Percentiles rank a stretch among this genome's conserved stretches.
These are phyloP conservation scores for Protomyces pachydermus DNA, from an alignment of 1,139 yeast species.

Conservation along the genomic window DNA sequence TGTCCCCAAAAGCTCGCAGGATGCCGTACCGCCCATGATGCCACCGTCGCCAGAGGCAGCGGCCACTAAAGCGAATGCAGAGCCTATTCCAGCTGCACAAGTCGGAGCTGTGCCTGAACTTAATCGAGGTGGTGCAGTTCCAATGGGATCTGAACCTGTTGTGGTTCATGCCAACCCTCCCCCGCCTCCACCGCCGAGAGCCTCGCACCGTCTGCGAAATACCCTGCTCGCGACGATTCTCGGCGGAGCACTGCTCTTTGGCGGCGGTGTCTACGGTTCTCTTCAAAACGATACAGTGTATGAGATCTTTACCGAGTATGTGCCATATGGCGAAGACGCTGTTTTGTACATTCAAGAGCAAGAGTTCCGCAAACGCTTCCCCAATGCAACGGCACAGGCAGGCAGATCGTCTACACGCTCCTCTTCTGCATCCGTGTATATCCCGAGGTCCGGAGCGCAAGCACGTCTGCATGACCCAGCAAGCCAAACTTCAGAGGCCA, in stretches of 20 bases:
- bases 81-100: neutral
- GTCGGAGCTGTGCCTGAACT: neutral
- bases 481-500: slow-evolving; percentile 10
- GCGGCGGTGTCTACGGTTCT: slow-evolving; percentile 43
- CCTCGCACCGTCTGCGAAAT: slow-evolving; percentile 15
- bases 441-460: slow-evolving; percentile 16
- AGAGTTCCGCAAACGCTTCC: slow-evolving; percentile 39
- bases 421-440: slow-evolving; percentile 14
- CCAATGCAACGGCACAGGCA: slow-evolving; percentile 39
- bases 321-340: slow-evolving; percentile 56
- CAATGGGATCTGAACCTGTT: slow-evolving; percentile 7
- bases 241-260: slow-evolving; percentile 36
- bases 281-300: slow-evolving; percentile 42
- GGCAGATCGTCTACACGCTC: slow-evolving; percentile 35
- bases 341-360: slow-evolving; percentile 50
- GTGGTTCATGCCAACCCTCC: slow-evolving; percentile 4
- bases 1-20: neutral
- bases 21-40: slow-evolving; percentile 21
- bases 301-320: slow-evolving; percentile 51
- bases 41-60: slow-evolving; percentile 1
- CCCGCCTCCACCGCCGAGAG: neutral
- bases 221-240: slow-evolving; percentile 25
- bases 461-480: slow-evolving; percentile 7
- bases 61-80: neutral
- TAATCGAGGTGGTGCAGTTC: slow-evolving; percentile 8